Evolutionary conservation across 2,329 filamentous ascomycete species (phyloP), one percentile per base, ranked within the genome.

Genomic region (Aspergillus neoniger): DNA sequence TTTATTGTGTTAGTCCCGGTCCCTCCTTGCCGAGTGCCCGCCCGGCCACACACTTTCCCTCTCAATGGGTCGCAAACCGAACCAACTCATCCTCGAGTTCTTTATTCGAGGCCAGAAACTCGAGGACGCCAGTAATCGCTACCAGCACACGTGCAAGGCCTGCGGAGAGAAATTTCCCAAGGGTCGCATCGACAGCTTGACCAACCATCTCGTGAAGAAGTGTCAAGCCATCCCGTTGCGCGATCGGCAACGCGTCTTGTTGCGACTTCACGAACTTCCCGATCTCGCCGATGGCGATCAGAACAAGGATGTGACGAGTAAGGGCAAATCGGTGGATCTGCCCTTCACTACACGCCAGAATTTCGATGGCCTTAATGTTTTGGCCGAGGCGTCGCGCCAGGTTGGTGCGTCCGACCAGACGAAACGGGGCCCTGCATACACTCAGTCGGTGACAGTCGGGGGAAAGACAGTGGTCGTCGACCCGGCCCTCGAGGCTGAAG

Each of bases 151-250:
- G 12, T 96, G 92, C 85, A 94, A 91, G 76, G 84, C 88, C 66
- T 96, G 92, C 75, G 91, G 91, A 67, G 90, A 95, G 77, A 89
- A 90, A 76, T 96, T 96, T 65, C 90, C 91, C 64, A 96, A 96
- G 74, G 93, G 93, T 63, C 87, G 93, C 63, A 89, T 91, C 70
- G 93, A 97, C 72, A 91, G 87, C 69, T 79, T 97, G 62, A 90
- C 87, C 47, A 88, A 84, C 63, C 93, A 97, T 72, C 83, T 96
- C 58, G 88, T 91, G 56, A 95, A 93, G 75, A 92, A 90, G 81
- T 97, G 93, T 74, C 90, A 91, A 43, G 90, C 89, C 57, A 88
- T 96, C 55, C 86, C 88, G 64, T 82, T 90, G 63, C 83, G 85
- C 60, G 91, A 95, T 72, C 87, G 91, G 57, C 87, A 91, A 78